Percentiles rank a stretch among this genome's conserved stretches.
Evolutionary conservation across 1,284 basidiomycete genomes (phyloP).

Genomic region (Rhodotorula mucilaginosa): DNA sequence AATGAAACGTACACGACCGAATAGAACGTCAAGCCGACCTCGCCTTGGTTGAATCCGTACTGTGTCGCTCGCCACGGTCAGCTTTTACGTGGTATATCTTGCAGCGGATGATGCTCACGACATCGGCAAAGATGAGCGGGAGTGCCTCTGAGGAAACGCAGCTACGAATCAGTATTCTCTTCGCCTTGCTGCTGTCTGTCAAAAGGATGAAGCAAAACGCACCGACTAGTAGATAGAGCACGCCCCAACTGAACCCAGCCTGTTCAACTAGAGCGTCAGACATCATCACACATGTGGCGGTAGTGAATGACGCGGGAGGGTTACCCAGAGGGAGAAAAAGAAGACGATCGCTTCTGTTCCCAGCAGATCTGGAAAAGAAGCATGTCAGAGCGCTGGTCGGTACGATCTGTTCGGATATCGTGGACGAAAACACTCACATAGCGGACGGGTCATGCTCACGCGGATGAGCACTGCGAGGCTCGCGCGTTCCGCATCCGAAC

Average conservation of each 20-base stretch:
- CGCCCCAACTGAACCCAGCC: conserved; percentile 20
- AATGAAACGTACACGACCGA: conserved; percentile 12
- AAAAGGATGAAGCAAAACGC: not conserved
- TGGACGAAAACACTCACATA: conserved; percentile 23
- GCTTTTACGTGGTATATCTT: no score
- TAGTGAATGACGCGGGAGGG: no score
- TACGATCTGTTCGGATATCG: no score
- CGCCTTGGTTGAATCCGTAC: conserved; percentile 36
- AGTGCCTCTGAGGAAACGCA: conserved; percentile 20
- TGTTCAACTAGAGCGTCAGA: no score
- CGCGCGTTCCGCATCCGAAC: conserved; percentile 47
- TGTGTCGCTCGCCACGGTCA: not conserved
- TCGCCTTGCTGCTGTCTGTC: no score
- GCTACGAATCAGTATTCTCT: not conserved
- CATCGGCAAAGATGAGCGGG: conserved; percentile 29
- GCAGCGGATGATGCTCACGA: not conserved
- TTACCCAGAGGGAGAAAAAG: conserved; percentile 26
- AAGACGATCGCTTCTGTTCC: conserved; percentile 43
- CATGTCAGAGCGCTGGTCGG: no score
- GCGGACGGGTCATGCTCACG: conserved; percentile 46
- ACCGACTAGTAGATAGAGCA: conserved; percentile 21
- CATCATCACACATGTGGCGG: no score
- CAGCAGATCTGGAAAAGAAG: conserved; percentile 18
- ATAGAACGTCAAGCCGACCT: conserved; percentile 35
- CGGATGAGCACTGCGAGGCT: conserved; percentile 46